A percentile compares a stretch with the other conserved stretches of the same genome.
These are phyloP conservation scores for Penicillium silybi DNA, from an alignment of 495 filamentous ascomycete species.

Conservation along the genomic window DNA sequence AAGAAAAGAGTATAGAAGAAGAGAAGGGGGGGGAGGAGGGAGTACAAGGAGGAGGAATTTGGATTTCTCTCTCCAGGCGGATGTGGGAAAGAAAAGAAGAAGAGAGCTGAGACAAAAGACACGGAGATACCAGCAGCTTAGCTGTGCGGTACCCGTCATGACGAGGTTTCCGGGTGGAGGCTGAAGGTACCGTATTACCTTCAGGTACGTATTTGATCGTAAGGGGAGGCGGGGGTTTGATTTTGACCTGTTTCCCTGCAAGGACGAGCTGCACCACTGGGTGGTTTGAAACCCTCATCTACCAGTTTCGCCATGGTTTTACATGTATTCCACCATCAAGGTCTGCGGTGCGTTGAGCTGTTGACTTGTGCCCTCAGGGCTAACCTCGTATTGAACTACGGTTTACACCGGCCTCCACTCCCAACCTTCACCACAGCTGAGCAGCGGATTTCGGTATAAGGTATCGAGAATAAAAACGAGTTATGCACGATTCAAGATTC, in stretches of 20 bases:
- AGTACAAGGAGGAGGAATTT: conserved; percentile 35
- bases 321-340: background rate
- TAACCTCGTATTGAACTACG: conserved; percentile 8
- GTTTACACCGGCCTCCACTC: conserved; percentile 18
- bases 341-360: background rate
- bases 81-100: conserved; percentile 44
- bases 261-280: conserved; percentile 17
- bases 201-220: background rate
- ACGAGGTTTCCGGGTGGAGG: conserved; percentile 25
- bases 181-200: conserved; percentile 13
- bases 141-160: conserved; percentile 28
- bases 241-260: conserved; percentile 19
- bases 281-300: conserved; percentile 18
- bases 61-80: conserved; percentile 49
- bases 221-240: conserved; percentile 13
- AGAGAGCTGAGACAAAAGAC: conserved; percentile 37
- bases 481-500: background rate
- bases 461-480: background rate
- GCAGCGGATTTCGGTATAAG: background rate
- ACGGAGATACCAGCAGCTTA: conserved; percentile 27
- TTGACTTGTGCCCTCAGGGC: background rate
- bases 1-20: conserved; percentile 34
- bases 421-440: background rate
- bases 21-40: conserved; percentile 29
- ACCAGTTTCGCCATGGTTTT: background rate